Evolutionary conservation across 148 eudicot genomes (phyloP), one percentile per base, ranked within the genome.

Genomic region (Camellia japonica): DNA sequence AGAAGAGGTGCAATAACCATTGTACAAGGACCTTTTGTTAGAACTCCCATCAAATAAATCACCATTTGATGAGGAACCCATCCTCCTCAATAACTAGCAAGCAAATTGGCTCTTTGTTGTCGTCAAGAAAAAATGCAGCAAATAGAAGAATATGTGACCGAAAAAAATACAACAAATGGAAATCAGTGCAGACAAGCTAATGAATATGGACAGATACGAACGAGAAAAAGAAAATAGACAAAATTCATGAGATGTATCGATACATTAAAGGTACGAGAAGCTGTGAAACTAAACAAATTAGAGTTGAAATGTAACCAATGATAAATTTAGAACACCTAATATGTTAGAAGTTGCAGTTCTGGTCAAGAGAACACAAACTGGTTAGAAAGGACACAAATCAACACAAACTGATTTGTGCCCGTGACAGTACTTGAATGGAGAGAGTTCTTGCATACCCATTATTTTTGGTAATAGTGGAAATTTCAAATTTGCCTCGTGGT

Each of bases 21-120:
- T 86, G 64, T 83, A 91, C 78, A 83, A 59, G 1, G 46, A 82
- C 79, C 74, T 80, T 66, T 83, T 87, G 63, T 68, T 85, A 12
- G 83, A 75, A 80, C 52, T 71, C 56, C 80, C 83, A 71, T 77
- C 70, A 71, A 70, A 78, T 15, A 80, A 41, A 4, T 54, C 80
- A 41, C 76, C 81, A 73, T 75, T 82, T n/a, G 80, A 61, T 62
- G 69, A 61, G 8, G 89, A 73, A 49, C 78, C 85, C 91, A 89
- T 86, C 51, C 51, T 74, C 16, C 77, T 38, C 47, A 3, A 15
- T 58, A 15, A 73, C 62, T 52, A 30, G 61, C 41, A 55, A 23
- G 19, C 61, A 52, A 16, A 6, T 44, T 30, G 10, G 10, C 14
- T 47, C 51, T 47, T 47, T 47, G 51, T 47, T 47, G 51, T 47